These are phyloP conservation scores for Dichotomopilus funicola DNA, from an alignment of 2,329 filamentous ascomycete species.

Conservation along the genomic window DNA sequence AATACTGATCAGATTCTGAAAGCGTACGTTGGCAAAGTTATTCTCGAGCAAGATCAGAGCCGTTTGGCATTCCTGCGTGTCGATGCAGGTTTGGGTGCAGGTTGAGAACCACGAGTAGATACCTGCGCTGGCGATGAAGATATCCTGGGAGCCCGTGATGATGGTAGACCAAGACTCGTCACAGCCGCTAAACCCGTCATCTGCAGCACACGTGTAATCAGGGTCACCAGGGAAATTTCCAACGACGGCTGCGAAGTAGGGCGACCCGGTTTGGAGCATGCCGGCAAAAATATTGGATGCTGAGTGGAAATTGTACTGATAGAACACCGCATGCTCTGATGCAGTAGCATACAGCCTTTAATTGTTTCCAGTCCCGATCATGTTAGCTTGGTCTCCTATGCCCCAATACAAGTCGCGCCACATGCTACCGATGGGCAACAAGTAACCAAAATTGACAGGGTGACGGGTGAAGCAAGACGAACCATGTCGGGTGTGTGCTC, in stretches of 20 bases:
- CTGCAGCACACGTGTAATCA: background rate
- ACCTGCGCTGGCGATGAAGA: conserved; percentile 10
- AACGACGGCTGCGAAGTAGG: background rate
- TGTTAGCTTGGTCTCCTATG: too few relatives aligned
- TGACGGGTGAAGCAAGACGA: too few relatives aligned
- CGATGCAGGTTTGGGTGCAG: conserved; percentile 17
- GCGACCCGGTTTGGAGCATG: background rate
- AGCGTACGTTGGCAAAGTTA: conserved; percentile 7
- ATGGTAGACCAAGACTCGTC: conserved; percentile 14
- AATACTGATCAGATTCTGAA: conserved; percentile 19
- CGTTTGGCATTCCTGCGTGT: conserved; percentile 15
- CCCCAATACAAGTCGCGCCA: too few relatives aligned
- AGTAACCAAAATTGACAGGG: too few relatives aligned
- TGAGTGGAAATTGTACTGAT: background rate
- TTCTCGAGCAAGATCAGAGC: conserved; percentile 6
- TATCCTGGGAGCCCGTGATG: conserved; percentile 5
- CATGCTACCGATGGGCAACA: too few relatives aligned
- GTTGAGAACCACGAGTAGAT: conserved; percentile 16
- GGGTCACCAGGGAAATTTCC: background rate
- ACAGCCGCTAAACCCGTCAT: conserved; percentile 3
- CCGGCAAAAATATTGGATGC: background rate
- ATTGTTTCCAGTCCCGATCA: too few relatives aligned
- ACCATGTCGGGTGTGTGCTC: background rate
- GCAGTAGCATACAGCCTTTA: background rate
- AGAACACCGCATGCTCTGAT: background rate